These are phyloP conservation scores for Flammula alnicola DNA, from an alignment of 1,284 basidiomycete species.

Conservation along the genomic window DNA sequence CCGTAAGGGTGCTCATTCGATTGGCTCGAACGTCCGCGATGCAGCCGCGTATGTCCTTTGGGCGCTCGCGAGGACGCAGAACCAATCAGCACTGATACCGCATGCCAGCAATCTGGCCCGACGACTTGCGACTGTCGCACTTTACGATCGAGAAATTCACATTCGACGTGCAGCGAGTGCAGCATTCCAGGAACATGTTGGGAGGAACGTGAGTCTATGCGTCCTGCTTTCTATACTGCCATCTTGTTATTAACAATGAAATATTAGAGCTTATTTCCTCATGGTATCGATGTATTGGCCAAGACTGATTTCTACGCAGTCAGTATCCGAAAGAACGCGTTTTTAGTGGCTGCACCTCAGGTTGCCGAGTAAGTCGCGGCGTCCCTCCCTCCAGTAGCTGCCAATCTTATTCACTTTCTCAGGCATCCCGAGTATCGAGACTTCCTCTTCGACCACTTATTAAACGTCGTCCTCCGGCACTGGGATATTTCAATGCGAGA, in stretches of 20 bases:
- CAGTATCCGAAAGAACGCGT: slow-evolving; percentile 84
- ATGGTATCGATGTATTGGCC: slow-evolving; percentile 91
- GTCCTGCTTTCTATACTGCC: neutral
- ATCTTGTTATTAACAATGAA: slow-evolving; percentile 12
- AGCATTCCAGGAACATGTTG: slow-evolving; percentile 97
- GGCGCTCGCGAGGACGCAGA: slow-evolving; percentile 86
- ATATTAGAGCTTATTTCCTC: slow-evolving; percentile 80
- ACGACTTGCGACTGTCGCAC: slow-evolving; percentile 75
- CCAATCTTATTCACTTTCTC: slow-evolving; percentile 17
- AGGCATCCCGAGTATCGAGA: slow-evolving; percentile 76
- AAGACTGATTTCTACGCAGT: slow-evolving; percentile 97
- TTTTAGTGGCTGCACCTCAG: slow-evolving; percentile 81
- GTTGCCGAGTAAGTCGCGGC: slow-evolving; percentile 74
- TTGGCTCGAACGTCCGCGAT: slow-evolving; percentile 95
- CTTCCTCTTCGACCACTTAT: slow-evolving; percentile 76
- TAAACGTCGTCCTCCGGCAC: slow-evolving; percentile 80
- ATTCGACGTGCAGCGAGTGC: slow-evolving; percentile 97
- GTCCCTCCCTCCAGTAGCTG: slow-evolving; percentile 8
- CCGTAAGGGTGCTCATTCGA: slow-evolving; percentile 88
- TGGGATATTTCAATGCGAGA: slow-evolving; percentile 89
- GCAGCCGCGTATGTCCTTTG: slow-evolving; percentile 95
- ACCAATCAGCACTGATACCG: slow-evolving; percentile 61
- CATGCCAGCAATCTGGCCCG: slow-evolving; percentile 72
- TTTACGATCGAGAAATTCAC: slow-evolving; percentile 93
- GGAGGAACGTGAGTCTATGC: slow-evolving; percentile 75